Evolutionary conservation across 2,329 filamentous ascomycete species (phyloP).

Genomic region (Fusarium sp.): DNA sequence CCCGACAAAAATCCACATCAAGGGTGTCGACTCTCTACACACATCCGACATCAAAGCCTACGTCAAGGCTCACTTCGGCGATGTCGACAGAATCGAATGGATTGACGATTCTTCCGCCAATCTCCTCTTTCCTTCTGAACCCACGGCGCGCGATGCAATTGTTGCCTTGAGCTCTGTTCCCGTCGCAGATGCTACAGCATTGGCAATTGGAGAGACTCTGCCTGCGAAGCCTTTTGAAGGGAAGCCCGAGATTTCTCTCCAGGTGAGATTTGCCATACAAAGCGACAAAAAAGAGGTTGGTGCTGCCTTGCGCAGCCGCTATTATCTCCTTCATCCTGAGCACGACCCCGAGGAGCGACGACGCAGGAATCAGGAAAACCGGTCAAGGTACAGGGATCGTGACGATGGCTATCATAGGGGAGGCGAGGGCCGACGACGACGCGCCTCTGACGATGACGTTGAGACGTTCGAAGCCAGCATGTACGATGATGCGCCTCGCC

Average conservation of each 20-base stretch:
- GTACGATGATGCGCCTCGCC: constrained; percentile 75
- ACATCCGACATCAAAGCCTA: constrained; percentile 84
- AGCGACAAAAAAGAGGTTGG: constrained; percentile 83
- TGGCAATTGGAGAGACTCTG: constrained; percentile 71
- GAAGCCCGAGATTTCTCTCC: constrained; percentile 75
- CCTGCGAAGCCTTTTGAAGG: constrained; percentile 74
- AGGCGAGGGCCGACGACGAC: constrained; percentile 54
- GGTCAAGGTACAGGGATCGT: constrained; percentile 72
- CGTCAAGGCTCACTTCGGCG: constrained; percentile 72
- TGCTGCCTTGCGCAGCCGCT: constrained; percentile 83
- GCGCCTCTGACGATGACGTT: constrained; percentile 57
- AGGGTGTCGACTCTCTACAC: constrained; percentile 83
- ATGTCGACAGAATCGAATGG: constrained; percentile 81
- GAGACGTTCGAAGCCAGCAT: constrained; percentile 77
- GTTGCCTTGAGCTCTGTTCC: constrained; percentile 61
- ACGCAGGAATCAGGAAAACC: constrained; percentile 64
- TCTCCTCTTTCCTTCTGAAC: constrained; percentile 74
- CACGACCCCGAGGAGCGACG: constrained; percentile 82
- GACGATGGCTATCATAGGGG: constrained; percentile 51
- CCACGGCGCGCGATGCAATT: constrained; percentile 64
- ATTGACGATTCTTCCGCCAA: constrained; percentile 94
- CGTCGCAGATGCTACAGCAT: constrained; percentile 62
- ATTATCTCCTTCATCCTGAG: constrained; percentile 92
- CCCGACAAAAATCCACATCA: constrained; percentile 78
- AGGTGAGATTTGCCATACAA: constrained; percentile 77